Evolutionary conservation across 495 filamentous ascomycete genomes (phyloP).

Genomic region (Aspergillus egyptiacus): DNA sequence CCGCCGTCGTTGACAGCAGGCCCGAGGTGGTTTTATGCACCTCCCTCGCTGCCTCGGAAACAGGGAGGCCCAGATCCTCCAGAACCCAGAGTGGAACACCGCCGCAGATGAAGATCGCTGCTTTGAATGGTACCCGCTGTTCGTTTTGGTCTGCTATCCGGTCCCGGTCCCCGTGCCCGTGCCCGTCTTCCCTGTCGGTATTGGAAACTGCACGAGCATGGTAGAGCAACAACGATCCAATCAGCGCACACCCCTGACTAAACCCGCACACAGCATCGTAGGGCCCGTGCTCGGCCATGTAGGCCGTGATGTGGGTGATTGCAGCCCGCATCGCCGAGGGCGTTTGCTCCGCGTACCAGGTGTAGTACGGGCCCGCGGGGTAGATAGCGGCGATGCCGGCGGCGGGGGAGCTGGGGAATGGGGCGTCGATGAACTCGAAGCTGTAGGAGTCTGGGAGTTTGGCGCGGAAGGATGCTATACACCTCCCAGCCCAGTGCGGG

Average conservation of each 20-base stretch:
- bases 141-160: background rate
- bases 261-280: constrained; percentile 57
- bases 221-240: constrained; percentile 30
- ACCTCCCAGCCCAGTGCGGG: too few species aligned
- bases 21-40: background rate
- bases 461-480: constrained; percentile 22
- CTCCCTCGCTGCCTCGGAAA: background rate
- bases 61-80: background rate
- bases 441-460: constrained; percentile 25
- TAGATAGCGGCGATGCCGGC: constrained; percentile 49
- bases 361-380: constrained; percentile 35
- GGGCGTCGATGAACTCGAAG: constrained; percentile 54
- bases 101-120: constrained; percentile 14
- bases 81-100: constrained; percentile 3
- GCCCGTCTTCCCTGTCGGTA: background rate
- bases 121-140: background rate
- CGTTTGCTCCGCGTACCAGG: constrained; percentile 39
- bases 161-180: background rate
- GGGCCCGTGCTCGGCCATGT: constrained; percentile 44
- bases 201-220: background rate
- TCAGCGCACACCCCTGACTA: constrained; percentile 52
- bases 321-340: constrained; percentile 35
- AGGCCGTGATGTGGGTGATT: constrained; percentile 39
- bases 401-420: constrained; percentile 38
- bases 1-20: background rate